Evolutionary conservation across 2,329 filamentous ascomycete species (phyloP).

Genomic region (Raffaelea albimanens): DNA sequence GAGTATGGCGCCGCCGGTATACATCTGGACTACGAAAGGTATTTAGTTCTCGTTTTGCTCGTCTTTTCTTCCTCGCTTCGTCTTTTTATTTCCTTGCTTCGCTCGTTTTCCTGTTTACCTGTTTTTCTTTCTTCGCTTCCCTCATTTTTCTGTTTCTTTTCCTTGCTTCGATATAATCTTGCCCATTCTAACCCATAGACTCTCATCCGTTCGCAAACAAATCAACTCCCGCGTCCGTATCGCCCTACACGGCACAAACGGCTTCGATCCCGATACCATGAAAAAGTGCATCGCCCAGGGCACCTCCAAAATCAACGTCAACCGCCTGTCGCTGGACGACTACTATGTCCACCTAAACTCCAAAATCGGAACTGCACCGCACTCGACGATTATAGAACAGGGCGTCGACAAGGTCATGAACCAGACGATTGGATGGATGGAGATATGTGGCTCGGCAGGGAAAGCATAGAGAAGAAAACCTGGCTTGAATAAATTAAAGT

Average conservation of each 20-base stretch:
- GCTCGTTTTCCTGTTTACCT: no score
- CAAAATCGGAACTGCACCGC: slow-evolving; percentile 31
- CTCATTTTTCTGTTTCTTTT: no score
- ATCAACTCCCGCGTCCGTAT: slow-evolving; percentile 25
- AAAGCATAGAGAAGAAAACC: slow-evolving; percentile 22
- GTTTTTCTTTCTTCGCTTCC: no score
- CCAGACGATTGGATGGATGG: slow-evolving; percentile 36
- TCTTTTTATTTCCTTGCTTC: no score
- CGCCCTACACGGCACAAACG: slow-evolving; percentile 49
- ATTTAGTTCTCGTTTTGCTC: no score
- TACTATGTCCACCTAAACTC: slow-evolving; percentile 29
- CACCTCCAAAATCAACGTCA: slow-evolving; percentile 49
- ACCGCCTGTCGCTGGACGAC: slow-evolving; percentile 40
- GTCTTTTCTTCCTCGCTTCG: no score
- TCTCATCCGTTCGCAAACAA: no score
- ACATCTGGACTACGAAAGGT: slow-evolving; percentile 17
- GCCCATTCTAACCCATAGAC: no score
- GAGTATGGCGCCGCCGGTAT: slow-evolving; percentile 32
- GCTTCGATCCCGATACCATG: slow-evolving; percentile 39
- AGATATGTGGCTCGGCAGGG: slow-evolving; percentile 31
- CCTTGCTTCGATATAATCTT: no score
- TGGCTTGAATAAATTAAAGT: no score
- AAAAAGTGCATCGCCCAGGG: slow-evolving; percentile 39
- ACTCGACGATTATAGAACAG: slow-evolving; percentile 30
- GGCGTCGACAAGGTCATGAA: slow-evolving; percentile 37